phyloP scores from a whole-genome alignment of 768 basidiomycete species.

The Psilocybe cyanescens region DNA sequence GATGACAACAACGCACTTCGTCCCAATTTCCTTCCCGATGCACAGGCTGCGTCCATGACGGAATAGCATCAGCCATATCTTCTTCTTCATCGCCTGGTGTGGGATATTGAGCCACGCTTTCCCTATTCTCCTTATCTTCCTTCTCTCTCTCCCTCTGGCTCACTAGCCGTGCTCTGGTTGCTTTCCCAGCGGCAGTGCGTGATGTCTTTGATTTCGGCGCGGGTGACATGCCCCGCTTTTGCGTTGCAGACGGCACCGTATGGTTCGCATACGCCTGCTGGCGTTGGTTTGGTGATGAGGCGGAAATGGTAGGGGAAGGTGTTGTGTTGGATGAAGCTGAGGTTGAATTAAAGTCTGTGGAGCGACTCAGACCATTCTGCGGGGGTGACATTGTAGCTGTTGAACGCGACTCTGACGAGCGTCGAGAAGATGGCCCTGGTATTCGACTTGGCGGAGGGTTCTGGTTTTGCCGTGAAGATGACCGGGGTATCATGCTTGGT shows the following conservation, averaged over 20 bases:
- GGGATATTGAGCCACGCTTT: constrained; percentile 73
- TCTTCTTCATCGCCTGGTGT: constrained; percentile 46
- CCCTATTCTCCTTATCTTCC: constrained; percentile 48
- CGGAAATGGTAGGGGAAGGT: constrained; percentile 30
- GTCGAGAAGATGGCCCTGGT: constrained; percentile 42
- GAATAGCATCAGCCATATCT: constrained; percentile 74
- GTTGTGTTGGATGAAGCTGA: constrained; percentile 33
- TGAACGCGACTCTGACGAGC: constrained; percentile 51
- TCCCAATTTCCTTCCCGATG: constrained; percentile 80
- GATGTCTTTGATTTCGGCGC: constrained; percentile 31
- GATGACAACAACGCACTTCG: constrained; percentile 53
- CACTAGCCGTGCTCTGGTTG: constrained; percentile 37
- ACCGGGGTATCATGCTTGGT: constrained; percentile 29
- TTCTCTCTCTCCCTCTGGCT: constrained; percentile 42
- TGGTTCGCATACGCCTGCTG: constrained; percentile 12
- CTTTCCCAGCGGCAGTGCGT: constrained; percentile 34
- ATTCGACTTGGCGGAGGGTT: constrained; percentile 41
- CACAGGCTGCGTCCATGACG: constrained; percentile 79
- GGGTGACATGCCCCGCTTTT: constrained; percentile 38
- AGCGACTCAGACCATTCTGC: constrained; percentile 10
- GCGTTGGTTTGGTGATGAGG: constrained; percentile 14
- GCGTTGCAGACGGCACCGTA: constrained; percentile 17
- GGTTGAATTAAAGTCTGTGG: constrained; percentile 28
- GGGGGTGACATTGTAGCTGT: constrained; percentile 42
- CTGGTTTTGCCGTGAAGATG: constrained; percentile 33